phyloP scores from a whole-genome alignment of 495 filamentous ascomycete species.

The Tuber calosporum region DNA sequence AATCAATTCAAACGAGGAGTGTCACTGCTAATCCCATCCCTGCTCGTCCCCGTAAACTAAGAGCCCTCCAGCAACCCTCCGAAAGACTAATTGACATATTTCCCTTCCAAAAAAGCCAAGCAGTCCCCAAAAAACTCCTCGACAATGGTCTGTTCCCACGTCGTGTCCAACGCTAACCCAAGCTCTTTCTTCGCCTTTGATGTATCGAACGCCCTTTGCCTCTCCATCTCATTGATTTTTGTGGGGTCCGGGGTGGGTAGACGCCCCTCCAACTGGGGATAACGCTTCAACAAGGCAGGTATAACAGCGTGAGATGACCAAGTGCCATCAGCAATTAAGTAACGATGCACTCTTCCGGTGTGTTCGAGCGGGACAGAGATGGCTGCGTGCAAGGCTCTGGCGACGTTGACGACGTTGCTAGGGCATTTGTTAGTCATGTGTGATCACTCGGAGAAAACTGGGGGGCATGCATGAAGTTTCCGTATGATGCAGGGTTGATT shows the following conservation, averaged over 20 bases:
- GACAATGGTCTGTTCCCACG: constrained; percentile 16
- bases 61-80: too few relatives aligned
- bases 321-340: constrained; percentile 9
- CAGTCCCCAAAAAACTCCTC: constrained; percentile 10
- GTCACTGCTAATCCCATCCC: too few relatives aligned
- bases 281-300: constrained; percentile 2
- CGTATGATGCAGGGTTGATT: background rate
- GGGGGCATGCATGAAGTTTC: constrained; percentile 11
- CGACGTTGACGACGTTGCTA: constrained; percentile 10
- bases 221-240: constrained; percentile 9
- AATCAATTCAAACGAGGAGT: too few relatives aligned
- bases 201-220: background rate
- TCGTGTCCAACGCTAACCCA: constrained; percentile 4
- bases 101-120: constrained; percentile 8
- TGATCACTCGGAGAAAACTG: background rate
- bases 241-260: constrained; percentile 3
- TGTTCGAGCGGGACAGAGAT: background rate
- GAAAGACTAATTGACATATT: too few relatives aligned
- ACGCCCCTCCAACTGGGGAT: constrained; percentile 9
- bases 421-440: background rate
- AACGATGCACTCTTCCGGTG: constrained; percentile 14
- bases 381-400: constrained; percentile 4
- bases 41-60: too few relatives aligned
- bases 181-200: constrained; percentile 16
- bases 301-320: constrained; percentile 17